Percentiles rank a stretch among this genome's conserved stretches.
These are phyloP conservation scores for Trichoderma sp. DNA, from an alignment of 2,329 filamentous ascomycete genomes.

Conservation along the genomic window DNA sequence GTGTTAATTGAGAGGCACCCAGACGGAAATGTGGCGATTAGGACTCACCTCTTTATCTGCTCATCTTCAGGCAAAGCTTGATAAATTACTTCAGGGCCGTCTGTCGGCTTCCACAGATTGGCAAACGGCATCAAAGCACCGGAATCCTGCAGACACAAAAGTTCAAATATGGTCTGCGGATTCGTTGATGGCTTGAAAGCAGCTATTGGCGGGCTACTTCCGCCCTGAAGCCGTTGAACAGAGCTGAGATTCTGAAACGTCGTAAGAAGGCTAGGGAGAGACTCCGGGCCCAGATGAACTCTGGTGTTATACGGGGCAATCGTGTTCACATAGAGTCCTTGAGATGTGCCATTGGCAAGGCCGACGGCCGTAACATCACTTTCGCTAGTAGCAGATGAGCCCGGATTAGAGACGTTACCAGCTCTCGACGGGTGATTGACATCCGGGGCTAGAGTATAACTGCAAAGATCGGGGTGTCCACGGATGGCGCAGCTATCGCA, in stretches of 20 bases:
- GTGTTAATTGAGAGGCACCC: background rate
- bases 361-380: background rate
- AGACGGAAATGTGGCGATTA: background rate
- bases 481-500: slow-evolving; percentile 11
- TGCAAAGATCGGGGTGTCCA: slow-evolving; percentile 4
- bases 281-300: slow-evolving; percentile 3
- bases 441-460: background rate
- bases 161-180: slow-evolving; percentile 6
- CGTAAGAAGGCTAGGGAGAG: background rate
- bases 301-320: background rate
- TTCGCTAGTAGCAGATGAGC: background rate
- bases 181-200: background rate
- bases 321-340: background rate
- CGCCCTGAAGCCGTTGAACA: background rate
- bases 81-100: background rate
- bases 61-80: background rate
- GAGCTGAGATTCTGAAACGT: slow-evolving; percentile 2
- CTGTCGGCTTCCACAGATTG: slow-evolving; percentile 4
- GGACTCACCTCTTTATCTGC: background rate
- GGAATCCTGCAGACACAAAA: slow-evolving; percentile 5
- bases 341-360: background rate
- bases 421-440: background rate
- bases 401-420: background rate
- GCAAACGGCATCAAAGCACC: background rate
- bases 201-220: background rate